Base-by-base conservation (phyloP, 2,329 filamentous ascomycete species). In the Diplodia intermedia region DNA sequence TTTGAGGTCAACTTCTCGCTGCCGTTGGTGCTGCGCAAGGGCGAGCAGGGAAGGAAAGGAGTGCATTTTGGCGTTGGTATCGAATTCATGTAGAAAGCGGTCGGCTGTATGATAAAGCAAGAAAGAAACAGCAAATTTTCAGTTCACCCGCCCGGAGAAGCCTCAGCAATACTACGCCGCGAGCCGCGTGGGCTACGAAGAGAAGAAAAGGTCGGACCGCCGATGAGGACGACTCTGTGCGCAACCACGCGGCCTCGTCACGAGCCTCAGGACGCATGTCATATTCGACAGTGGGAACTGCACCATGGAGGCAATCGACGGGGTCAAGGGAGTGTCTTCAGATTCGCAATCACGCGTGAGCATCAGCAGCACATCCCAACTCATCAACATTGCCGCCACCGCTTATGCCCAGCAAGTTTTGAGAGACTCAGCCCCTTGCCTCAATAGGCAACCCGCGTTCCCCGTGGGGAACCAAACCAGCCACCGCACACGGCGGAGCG, bases 1-100 rank as follows among this genome's bases (percentile, higher is more conserved):
- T 97, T 99, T 71, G 95, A 99, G 82, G 84, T 99, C 72, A 99
- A 99, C 80, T 97, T 99, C 78, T 93, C 91, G 73, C 79, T 99
- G 72, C 95, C 95, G 1, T 79, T 99, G 69, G 90, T 94, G 20
- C 79, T 93, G 75, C 86, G 95, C 69, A 90, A 86, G 71, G 93
- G 93, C 43, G 95, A 99, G 81, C 90, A 95, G 73, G 90, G 89
- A 18, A 88, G 94, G 67, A 99, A 99, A 82, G 95, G 95, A 0
- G 77, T 99, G 71, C 93, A 95, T 78, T 90, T 99, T 74, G 95
- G 95, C n/a, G 92, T 99, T 50, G 95, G 95, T 61, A 93, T 99
- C 76, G 96, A 92, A 81, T 97, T 99, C 78, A 82, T 98, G 85
- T 98, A 91, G 73, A 69, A 18, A 23, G 55, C 29, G 29, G n/a